These are phyloP conservation scores for Fusarium austroafricanum DNA, from an alignment of 2,329 filamentous ascomycete genomes.

Conservation along the genomic window DNA sequence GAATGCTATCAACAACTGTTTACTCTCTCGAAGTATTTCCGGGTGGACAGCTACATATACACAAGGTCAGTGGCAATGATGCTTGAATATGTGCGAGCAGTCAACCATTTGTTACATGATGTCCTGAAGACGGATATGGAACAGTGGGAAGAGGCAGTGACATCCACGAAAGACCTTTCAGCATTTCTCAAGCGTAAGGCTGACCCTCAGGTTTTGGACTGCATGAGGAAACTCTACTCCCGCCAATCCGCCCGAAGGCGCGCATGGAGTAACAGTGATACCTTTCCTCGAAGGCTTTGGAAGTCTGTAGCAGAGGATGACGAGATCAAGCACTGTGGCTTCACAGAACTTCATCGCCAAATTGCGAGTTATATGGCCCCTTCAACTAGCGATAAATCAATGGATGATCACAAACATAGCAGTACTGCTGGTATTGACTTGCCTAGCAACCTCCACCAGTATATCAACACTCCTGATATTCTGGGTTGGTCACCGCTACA, in stretches of 20 bases:
- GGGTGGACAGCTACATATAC: not conserved
- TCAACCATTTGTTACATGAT: not conserved
- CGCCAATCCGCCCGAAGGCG: no score
- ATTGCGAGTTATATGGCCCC: rapidly evolving
- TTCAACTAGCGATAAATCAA: no score
- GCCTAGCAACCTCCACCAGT: rapidly evolving
- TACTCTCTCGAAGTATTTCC: not conserved
- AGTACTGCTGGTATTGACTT: not conserved
- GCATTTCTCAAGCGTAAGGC: no score
- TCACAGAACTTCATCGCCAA: not conserved
- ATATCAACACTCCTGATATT: not conserved
- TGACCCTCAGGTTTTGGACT: rapidly evolving
- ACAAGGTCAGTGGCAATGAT: not conserved
- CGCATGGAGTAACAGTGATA: not conserved
- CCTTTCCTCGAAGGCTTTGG: no score
- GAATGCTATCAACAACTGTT: not conserved
- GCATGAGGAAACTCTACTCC: not conserved
- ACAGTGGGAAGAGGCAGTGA: no score
- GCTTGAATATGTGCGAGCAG: not conserved
- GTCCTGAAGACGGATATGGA: not conserved
- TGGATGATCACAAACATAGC: not conserved
- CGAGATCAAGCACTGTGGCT: not conserved
- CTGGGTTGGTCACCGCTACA: not conserved
- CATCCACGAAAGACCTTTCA: no score
- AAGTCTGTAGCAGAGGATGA: rapidly evolving